Evolutionary conservation across 768 basidiomycete genomes (phyloP).

Genomic region (Lentinula lateritia): DNA sequence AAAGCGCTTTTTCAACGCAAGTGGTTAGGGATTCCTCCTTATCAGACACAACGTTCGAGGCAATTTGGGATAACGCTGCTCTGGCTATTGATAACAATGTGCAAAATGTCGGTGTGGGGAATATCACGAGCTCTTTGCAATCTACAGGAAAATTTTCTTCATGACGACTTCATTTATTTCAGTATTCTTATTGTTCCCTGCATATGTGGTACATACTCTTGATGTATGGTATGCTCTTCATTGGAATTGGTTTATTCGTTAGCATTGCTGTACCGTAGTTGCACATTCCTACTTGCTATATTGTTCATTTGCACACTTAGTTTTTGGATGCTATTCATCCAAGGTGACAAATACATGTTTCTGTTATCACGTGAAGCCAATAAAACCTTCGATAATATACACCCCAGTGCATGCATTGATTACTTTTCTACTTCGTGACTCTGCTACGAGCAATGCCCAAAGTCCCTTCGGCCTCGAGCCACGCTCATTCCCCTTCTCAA

Average conservation of each 20-base stretch:
- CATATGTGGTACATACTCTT: too few relatives aligned
- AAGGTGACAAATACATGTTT: neutral
- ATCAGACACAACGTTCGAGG: constrained; percentile 36
- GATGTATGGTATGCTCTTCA: too few relatives aligned
- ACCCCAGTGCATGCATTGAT: neutral
- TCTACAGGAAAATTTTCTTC: constrained; percentile 22
- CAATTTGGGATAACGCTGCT: constrained; percentile 43
- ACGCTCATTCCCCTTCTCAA: constrained; percentile 20
- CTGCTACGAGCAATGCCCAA: constrained; percentile 31
- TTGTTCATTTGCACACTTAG: neutral
- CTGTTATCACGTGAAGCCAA: neutral
- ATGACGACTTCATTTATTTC: constrained; percentile 5
- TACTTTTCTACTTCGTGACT: neutral
- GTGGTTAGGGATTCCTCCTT: constrained; percentile 48
- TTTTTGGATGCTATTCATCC: neutral
- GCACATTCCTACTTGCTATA: neutral
- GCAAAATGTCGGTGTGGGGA: constrained; percentile 28
- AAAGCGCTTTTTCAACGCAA: constrained; percentile 41
- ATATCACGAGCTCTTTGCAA: constrained; percentile 41
- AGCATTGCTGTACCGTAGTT: neutral
- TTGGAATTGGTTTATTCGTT: too few relatives aligned
- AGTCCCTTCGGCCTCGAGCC: constrained; percentile 19
- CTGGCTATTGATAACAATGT: constrained; percentile 25
- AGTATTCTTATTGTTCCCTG: neutral
- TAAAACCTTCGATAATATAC: neutral